Evolutionary conservation across 768 basidiomycete genomes (phyloP), one percentile per base, ranked within the genome.

Genomic region (Strobilomyces confusus): DNA sequence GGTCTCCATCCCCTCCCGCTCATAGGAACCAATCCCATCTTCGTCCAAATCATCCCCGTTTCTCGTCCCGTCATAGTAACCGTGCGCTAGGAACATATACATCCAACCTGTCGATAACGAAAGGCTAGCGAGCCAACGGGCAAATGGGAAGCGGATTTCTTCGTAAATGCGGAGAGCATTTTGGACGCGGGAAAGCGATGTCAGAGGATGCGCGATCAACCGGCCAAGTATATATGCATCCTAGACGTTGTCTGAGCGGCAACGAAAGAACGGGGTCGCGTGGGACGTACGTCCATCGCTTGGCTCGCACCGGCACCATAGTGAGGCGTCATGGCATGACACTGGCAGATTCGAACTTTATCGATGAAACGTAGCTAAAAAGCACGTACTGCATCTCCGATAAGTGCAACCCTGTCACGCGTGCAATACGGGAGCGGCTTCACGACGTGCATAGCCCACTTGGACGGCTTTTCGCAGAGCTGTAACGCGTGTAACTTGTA

Each of bases 331-430:
- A 25, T 50, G 17, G 14, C 6, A 13, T 46, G 44, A 33, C 44
- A 46, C 44, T 46, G 6, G 5, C 9, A 17, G 8, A 5, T 20
- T 23, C 37, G 9, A 15, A 3, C 6, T 14, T 26, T 5, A 22
- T 51, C 38, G 40, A 34, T 13, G 25, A 4, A 25, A 25, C 11
- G 25, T 19, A 9, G 6, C 17, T 11, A 48, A 26, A n/a, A 14
- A 25, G 25, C n/a, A 56, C 70, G 44, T 47, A 77, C 77, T 14
- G 81, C 74, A 58, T 83, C 82, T 9, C 81, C 81, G 3, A 77
- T 63, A 11, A 84, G 68, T 9, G 73, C 74, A 0, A 82, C 74
- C 7, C 70, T 65, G 12, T 72, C 71, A 15, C 60, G 64, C 3
- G 73, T 72, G 45, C 69, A 79, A 5, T 68, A 69, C 0, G 73